phyloP scores from a whole-genome alignment of 768 basidiomycete genomes.

The Sporobolomyces roseus region DNA sequence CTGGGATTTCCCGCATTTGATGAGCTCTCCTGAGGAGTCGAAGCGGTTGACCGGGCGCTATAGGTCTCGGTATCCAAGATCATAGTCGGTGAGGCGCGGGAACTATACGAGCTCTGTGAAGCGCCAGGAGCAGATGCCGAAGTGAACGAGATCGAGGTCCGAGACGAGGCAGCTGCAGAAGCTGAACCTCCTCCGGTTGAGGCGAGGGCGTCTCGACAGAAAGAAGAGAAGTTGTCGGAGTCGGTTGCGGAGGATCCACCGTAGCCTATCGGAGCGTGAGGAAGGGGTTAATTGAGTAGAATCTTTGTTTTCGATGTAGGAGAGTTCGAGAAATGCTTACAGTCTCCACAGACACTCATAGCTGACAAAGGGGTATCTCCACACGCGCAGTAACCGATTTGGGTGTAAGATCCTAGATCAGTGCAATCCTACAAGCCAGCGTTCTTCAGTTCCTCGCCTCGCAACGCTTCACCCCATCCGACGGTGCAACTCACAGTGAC shows the following conservation, averaged over 20 bases:
- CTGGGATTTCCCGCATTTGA: background rate
- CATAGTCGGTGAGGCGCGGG: too few relatives aligned
- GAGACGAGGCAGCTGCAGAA: background rate
- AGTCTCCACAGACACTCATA: slow-evolving; percentile 6
- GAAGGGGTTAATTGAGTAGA: too few relatives aligned
- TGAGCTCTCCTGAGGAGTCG: background rate
- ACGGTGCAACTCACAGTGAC: background rate
- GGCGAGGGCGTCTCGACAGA: background rate
- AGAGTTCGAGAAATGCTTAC: background rate
- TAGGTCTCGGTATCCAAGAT: too few relatives aligned
- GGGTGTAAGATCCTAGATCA: background rate
- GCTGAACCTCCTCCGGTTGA: background rate
- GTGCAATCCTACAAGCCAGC: slow-evolving; percentile 12
- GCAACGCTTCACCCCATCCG: too few relatives aligned
- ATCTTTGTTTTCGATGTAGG: background rate
- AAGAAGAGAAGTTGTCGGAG: background rate
- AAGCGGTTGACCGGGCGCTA: too few relatives aligned
- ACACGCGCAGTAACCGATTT: slow-evolving; percentile 2
- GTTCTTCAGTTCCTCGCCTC: too few relatives aligned
- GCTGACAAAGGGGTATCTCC: background rate
- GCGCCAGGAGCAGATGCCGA: too few relatives aligned
- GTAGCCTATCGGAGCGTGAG: background rate
- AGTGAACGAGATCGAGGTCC: background rate
- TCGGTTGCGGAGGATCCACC: background rate
- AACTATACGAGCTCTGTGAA: too few relatives aligned